A percentile compares a stretch with the other conserved stretches of the same genome.
Conservation (phyloP, 1,284 basidiomycete species). For the Phylloporus gajari region DNA sequence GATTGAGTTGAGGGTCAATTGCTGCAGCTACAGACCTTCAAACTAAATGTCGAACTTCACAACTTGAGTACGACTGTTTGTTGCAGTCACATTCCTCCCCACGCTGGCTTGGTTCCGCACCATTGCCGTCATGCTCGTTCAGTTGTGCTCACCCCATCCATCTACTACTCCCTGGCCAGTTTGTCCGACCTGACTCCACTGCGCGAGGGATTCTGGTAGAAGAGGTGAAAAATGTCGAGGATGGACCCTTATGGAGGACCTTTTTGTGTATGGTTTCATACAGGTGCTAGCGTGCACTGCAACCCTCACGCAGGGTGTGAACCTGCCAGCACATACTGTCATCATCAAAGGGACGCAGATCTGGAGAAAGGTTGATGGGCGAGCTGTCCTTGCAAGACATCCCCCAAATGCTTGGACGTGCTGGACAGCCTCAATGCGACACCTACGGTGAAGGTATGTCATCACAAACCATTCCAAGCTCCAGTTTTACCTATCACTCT, state of each 20-base stretch:
- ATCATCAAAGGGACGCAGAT: conserved; percentile 80
- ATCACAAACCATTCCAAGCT: too few species aligned
- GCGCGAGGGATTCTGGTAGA: conserved; percentile 88
- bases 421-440: too few species aligned
- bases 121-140: too few species aligned
- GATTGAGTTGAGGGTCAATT: conserved; percentile 35
- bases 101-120: too few species aligned
- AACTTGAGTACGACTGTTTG: conserved; percentile 34
- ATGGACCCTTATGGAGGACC: conserved; percentile 91
- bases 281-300: conserved; percentile 98
- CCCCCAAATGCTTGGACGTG: too few species aligned
- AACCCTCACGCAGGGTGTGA: conserved; percentile 99
- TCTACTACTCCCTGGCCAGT: too few species aligned
- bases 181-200: conserved; percentile 81
- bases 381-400: too few species aligned
- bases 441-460: too few species aligned
- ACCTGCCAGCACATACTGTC: conserved; percentile 96
- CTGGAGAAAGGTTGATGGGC: too few species aligned
- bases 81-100: conserved; percentile 28
- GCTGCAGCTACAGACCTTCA: conserved; percentile 26
- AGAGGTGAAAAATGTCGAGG: conserved; percentile 87
- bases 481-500: conserved; percentile 50
- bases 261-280: conserved; percentile 92
- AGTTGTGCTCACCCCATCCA: too few species aligned
- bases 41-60: conserved; percentile 39